A percentile compares a stretch with the other conserved stretches of the same genome.
These are phyloP conservation scores for Rhizopogon roseolus DNA, from an alignment of 768 basidiomycete species.

Conservation along the genomic window DNA sequence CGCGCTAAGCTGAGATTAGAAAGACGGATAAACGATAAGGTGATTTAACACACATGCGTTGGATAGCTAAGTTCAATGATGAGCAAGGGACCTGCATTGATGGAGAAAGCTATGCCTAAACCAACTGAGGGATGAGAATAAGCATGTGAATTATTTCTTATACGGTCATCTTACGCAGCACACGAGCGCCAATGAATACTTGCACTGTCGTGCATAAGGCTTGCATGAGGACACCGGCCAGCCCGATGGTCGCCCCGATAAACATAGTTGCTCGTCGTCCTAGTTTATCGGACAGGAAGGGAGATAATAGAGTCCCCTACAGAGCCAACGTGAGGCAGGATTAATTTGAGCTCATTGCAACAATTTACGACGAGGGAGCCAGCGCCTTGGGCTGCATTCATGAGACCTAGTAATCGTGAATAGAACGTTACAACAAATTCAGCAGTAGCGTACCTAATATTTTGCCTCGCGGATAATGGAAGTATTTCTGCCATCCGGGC, in stretches of 20 bases:
- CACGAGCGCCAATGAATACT: conserved; percentile 55
- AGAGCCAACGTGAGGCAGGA: neutral
- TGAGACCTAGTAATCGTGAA: conserved; percentile 39
- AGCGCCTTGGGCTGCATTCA: conserved; percentile 62
- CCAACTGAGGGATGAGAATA: conserved; percentile 40
- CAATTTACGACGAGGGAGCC: conserved; percentile 44
- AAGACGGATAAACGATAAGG: neutral
- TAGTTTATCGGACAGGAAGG: conserved; percentile 52
- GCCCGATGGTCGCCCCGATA: conserved; percentile 58
- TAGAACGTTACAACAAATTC: neutral
- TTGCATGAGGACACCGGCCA: conserved; percentile 58
- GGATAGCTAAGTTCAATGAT: conserved; percentile 68
- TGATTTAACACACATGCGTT: conserved; percentile 44
- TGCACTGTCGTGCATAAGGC: conserved; percentile 38
- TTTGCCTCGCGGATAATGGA: conserved; percentile 46
- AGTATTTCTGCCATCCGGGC: conserved; percentile 57
- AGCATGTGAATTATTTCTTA: neutral
- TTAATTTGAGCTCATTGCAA: neutral
- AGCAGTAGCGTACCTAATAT: conserved; percentile 35
- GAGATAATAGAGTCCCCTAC: conserved; percentile 58
- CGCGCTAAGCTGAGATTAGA: conserved; percentile 27
- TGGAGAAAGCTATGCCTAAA: conserved; percentile 55
- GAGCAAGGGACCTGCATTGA: conserved; percentile 59
- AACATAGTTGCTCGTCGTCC: conserved; percentile 61
- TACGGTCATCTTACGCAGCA: conserved; percentile 23